These are phyloP conservation scores for Tarenaya hassleriana DNA, from an alignment of 345 rosid genomes.

Conservation along the genomic window DNA sequence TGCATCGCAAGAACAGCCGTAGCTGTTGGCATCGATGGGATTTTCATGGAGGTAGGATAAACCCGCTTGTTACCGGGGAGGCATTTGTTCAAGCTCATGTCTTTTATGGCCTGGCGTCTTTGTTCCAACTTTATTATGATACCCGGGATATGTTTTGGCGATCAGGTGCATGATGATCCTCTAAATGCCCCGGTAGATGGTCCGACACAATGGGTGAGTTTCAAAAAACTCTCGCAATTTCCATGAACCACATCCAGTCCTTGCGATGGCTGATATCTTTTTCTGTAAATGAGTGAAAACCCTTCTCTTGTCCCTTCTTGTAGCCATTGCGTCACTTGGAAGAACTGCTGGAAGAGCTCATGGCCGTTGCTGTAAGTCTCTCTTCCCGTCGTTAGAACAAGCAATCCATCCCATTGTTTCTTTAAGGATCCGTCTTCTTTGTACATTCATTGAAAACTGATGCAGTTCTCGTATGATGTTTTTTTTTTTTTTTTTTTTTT, in stretches of 20 bases:
- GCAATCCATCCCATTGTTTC: background rate
- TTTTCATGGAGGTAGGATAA: conserved; percentile 91
- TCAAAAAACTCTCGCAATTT: background rate
- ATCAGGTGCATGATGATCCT: conserved; percentile 95
- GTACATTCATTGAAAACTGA: conserved; percentile 3
- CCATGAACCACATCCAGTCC: background rate
- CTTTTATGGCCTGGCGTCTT: background rate
- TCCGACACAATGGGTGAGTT: conserved; percentile 97
- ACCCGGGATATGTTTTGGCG: conserved; percentile 25
- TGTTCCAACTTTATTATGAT: conserved; percentile 18
- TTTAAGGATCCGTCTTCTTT: background rate
- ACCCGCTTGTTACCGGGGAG: conserved; percentile 12
- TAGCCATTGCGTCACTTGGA: conserved; percentile 86
- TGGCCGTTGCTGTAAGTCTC: conserved; percentile 79
- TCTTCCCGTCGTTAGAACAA: background rate
- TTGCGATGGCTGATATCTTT: background rate
- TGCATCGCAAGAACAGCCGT: conserved; percentile 96
- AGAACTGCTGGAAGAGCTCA: conserved; percentile 86
- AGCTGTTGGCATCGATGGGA: conserved; percentile 94
- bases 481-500: too few relatives aligned
- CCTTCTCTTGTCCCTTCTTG: conserved; percentile 16
- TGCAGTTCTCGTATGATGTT: too few relatives aligned
- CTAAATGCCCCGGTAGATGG: conserved; percentile 92
- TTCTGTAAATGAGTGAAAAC: too few relatives aligned
- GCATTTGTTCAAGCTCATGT: background rate